Evolutionary conservation across 768 basidiomycete species (phyloP).

Genomic region (Tylopilus intermedius): DNA sequence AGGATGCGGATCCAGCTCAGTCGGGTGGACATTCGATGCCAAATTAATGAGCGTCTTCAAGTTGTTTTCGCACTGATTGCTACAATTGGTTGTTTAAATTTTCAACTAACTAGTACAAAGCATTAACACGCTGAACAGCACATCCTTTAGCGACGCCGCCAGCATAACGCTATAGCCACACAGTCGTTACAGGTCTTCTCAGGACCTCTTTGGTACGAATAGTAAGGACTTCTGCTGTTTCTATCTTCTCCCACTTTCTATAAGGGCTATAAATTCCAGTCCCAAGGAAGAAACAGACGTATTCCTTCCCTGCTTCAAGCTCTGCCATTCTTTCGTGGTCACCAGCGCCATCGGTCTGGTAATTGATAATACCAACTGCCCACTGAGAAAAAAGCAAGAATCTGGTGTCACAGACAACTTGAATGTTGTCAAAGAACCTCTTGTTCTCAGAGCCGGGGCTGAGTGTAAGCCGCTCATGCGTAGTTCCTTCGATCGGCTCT

Average conservation of each 20-base stretch:
- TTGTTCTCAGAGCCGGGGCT: constrained; percentile 10
- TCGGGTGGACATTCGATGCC: not conserved
- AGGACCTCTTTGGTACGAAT: constrained; percentile 18
- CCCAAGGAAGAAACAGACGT: constrained; percentile 20
- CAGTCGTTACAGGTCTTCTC: constrained; percentile 4
- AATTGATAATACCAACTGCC: constrained; percentile 24
- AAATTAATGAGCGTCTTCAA: not conserved
- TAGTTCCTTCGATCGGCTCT: constrained; percentile 7
- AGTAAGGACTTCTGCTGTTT: constrained; percentile 14
- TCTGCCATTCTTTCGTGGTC: constrained; percentile 9
- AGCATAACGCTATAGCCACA: constrained; percentile 16
- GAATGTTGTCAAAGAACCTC: constrained; percentile 16
- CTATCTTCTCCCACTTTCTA: constrained; percentile 20
- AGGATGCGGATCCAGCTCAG: not conserved
- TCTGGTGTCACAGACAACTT: constrained; percentile 13
- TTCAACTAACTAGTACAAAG: not conserved
- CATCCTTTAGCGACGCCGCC: not conserved
- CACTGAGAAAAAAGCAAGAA: constrained; percentile 22
- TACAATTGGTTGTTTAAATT: not conserved
- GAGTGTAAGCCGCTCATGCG: constrained; percentile 13
- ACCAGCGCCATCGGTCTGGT: constrained; percentile 17
- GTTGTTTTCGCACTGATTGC: not conserved
- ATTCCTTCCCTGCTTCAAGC: constrained; percentile 13
- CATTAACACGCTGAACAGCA: not conserved
- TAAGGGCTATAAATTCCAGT: constrained; percentile 20